Conservation (phyloP, 2,329 filamentous ascomycete genomes). For the Monosporascus sp. region DNA sequence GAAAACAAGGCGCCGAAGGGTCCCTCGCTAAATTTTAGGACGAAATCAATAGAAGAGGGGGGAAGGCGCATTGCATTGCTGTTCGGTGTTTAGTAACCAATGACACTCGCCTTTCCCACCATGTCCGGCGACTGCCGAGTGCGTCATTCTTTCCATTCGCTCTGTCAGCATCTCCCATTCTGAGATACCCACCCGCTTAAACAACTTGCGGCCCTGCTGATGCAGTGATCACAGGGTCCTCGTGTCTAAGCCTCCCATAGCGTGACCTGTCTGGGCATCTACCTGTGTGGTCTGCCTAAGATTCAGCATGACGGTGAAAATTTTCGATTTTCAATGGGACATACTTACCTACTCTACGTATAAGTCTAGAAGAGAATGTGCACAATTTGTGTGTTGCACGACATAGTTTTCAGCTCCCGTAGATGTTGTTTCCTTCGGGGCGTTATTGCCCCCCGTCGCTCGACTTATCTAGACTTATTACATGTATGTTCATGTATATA, state of each 20-base stretch:
- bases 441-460: too few species aligned
- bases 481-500: too few species aligned
- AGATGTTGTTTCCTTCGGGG: too few species aligned
- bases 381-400: too few species aligned
- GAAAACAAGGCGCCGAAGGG: background rate
- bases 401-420: too few species aligned
- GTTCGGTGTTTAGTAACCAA: background rate
- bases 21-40: background rate
- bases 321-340: too few species aligned
- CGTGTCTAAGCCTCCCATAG: background rate
- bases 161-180: background rate
- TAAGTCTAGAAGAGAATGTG: too few species aligned
- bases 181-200: too few species aligned
- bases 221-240: background rate
- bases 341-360: too few species aligned
- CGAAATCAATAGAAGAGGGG: background rate
- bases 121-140: background rate
- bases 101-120: background rate
- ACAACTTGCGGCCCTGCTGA: background rate
- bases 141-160: background rate
- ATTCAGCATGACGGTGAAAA: background rate
- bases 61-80: background rate
- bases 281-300: background rate
- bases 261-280: background rate
- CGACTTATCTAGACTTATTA: too few species aligned